Evolutionary conservation across 306 rosid genomes (phyloP).

Genomic region (Canavalia gladiata): DNA sequence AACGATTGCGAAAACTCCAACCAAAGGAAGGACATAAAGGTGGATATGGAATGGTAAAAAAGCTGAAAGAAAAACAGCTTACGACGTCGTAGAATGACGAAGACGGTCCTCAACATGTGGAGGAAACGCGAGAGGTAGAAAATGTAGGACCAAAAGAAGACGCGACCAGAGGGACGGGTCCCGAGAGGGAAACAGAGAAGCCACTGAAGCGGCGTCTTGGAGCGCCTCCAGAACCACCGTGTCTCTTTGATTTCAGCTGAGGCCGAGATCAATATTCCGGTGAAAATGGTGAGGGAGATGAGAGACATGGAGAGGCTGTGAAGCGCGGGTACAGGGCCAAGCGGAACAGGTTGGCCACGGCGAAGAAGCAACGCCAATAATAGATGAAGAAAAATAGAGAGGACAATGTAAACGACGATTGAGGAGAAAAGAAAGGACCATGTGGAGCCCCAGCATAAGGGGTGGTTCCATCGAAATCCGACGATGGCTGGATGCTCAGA

Average conservation of each 20-base stretch:
- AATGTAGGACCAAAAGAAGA: slow-evolving; percentile 94
- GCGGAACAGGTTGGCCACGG: slow-evolving; percentile 62
- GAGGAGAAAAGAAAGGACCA: slow-evolving; percentile 89
- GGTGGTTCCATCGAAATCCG: slow-evolving; percentile 80
- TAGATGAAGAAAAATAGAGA: slow-evolving; percentile 64
- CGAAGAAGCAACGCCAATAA: slow-evolving; percentile 50
- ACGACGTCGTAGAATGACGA: slow-evolving; percentile 68
- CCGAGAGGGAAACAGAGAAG: slow-evolving; percentile 94
- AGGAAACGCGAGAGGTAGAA: slow-evolving; percentile 78
- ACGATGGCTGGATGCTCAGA: slow-evolving; percentile 93
- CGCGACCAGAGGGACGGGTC: slow-evolving; percentile 89
- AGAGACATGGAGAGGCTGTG: slow-evolving; percentile 72
- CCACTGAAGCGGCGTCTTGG: slow-evolving; percentile 89
- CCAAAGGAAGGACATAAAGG: slow-evolving; percentile 77
- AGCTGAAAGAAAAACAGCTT: slow-evolving; percentile 64
- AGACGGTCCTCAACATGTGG: slow-evolving; percentile 76
- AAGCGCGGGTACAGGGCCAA: slow-evolving; percentile 91
- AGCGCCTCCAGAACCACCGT: slow-evolving; percentile 91
- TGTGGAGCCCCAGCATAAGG: slow-evolving; percentile 84
- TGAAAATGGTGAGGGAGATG: slow-evolving; percentile 72
- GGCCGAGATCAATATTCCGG: slow-evolving; percentile 80
- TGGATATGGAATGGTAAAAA: slow-evolving; percentile 74
- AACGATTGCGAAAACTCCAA: slow-evolving; percentile 88
- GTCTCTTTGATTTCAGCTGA: slow-evolving; percentile 89
- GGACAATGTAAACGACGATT: slow-evolving; percentile 57